phyloP scores from a whole-genome alignment of 148 eudicot species.

The Vaccinium macrocarpon region DNA sequence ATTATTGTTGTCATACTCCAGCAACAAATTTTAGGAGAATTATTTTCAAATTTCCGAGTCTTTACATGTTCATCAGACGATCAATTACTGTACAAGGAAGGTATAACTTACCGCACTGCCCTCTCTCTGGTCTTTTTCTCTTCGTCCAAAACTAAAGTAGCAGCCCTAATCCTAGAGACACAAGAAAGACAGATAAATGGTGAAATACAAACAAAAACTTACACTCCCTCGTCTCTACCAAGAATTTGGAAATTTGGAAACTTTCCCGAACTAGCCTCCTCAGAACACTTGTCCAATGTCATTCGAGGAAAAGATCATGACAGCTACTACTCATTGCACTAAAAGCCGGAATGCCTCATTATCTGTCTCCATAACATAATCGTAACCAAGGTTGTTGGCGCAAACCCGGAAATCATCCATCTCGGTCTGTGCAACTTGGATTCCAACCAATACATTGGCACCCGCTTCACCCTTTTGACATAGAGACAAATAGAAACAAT shows the following conservation, averaged over 20 bases:
- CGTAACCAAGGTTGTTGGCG: constrained; percentile 67
- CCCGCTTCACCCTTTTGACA: constrained; percentile 76
- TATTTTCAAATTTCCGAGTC: too few relatives aligned
- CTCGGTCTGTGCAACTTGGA: constrained; percentile 66
- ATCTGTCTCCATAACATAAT: constrained; percentile 48
- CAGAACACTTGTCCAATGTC: not conserved
- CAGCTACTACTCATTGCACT: constrained; percentile 49
- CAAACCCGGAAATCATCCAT: constrained; percentile 50
- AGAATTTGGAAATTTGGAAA: not conserved
- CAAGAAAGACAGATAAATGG: not conserved
- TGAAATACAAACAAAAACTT: not conserved
- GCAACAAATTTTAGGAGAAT: too few relatives aligned
- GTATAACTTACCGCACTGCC: not conserved
- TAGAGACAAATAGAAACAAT: not conserved
- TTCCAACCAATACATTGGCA: constrained; percentile 90
- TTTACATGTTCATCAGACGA: not conserved
- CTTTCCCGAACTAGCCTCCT: not conserved
- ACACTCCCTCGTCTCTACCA: not conserved
- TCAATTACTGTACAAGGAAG: not conserved
- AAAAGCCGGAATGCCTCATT: constrained; percentile 66
- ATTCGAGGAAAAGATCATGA: not conserved
- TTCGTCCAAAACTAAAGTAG: not conserved
- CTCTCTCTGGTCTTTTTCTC: not conserved
- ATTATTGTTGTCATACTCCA: too few relatives aligned
- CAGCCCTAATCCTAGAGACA: not conserved